Evolutionary conservation across 257 asterid genomes (phyloP).

Genomic region (Lycium ferocissimum): DNA sequence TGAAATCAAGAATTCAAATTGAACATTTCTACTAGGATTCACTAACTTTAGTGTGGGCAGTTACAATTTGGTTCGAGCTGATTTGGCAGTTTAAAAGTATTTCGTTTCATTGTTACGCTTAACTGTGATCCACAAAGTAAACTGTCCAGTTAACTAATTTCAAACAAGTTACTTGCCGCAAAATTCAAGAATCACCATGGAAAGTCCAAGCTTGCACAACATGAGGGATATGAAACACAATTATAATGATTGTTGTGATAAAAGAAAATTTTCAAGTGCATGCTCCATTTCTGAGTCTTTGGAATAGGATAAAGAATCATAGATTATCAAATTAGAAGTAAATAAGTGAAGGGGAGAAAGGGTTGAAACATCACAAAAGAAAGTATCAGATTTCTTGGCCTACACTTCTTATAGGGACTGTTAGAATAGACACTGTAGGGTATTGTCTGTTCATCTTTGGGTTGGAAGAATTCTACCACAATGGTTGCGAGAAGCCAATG

Average conservation of each 20-base stretch:
- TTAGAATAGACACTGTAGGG: not conserved
- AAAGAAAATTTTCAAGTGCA: not conserved
- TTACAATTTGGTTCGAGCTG: not conserved
- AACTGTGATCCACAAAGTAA: not conserved
- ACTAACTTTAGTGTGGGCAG: not conserved
- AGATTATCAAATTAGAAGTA: not conserved
- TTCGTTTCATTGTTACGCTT: not conserved
- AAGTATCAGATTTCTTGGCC: not conserved
- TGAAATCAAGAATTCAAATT: not conserved
- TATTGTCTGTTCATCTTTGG: not conserved
- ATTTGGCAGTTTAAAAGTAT: not conserved
- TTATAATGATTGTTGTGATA: not conserved
- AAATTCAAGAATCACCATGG: not conserved
- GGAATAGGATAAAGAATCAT: not conserved
- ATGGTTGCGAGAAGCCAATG: conserved; percentile 1
- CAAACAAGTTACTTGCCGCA: conserved; percentile 19
- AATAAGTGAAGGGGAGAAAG: not conserved
- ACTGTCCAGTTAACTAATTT: not conserved
- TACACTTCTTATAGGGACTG: conserved; percentile 10
- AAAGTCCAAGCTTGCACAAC: not conserved
- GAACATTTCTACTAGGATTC: conserved; percentile 14
- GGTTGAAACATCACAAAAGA: not conserved
- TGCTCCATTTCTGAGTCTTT: not conserved
- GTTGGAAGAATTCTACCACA: not conserved
- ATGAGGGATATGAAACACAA: not conserved